Percentiles rank a stretch among this genome's conserved stretches.
Evolutionary conservation across 345 rosid genomes (phyloP).

Genomic region (Anacardium occidentale): DNA sequence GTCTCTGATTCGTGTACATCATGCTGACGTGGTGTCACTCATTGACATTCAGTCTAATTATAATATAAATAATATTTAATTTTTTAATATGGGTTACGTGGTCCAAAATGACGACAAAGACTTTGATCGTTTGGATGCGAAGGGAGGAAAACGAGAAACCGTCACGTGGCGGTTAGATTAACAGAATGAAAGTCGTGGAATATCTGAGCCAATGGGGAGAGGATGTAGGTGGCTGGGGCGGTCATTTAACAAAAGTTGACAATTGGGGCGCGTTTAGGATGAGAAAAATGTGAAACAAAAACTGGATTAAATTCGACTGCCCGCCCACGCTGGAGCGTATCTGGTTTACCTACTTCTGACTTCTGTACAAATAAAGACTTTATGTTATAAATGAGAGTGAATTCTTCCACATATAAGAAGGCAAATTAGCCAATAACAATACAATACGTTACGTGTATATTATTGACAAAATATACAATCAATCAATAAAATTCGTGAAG

Average conservation of each 20-base stretch:
- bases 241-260: background rate
- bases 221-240: no score
- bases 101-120: constrained; percentile 6
- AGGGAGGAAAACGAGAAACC: background rate
- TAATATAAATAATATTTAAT: background rate
- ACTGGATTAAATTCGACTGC: no score
- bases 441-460: background rate
- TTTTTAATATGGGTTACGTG: background rate
- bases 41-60: background rate
- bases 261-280: background rate
- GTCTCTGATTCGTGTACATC: background rate
- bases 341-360: constrained; percentile 34
- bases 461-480: no score
- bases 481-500: no score
- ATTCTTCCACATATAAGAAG: background rate
- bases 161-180: constrained; percentile 1
- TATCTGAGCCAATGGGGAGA: constrained; percentile 4
- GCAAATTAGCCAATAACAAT: no score
- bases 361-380: background rate
- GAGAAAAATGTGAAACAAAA: background rate
- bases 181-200: background rate
- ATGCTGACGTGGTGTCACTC: background rate
- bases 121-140: no score
- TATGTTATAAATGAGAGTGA: background rate
- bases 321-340: constrained; percentile 8